Base-by-base conservation (phyloP, 78 protist species). In the Dictyostelium purpureum region DNA sequence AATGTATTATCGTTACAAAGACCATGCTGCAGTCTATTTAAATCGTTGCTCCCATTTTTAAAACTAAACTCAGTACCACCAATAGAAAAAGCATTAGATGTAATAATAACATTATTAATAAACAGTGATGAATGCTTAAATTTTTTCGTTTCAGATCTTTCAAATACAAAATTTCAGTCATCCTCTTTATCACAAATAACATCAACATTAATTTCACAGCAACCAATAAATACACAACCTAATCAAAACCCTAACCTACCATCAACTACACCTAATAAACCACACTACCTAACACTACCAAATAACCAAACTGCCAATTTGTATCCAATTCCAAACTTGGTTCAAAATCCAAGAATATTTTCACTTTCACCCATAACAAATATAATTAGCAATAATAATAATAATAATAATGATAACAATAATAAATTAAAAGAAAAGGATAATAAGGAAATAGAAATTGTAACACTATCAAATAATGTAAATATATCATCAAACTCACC, bases 71-170 rank as follows among this genome's bases (percentile, higher is more conserved):
- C 67, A 1, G 21, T 49, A 19, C 47, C 65, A 21, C 14, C 45
- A 42, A 40, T 79, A 5, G 88, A 79, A 19, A 79, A 79, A 37
- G 70, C 88, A 65, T 40, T 65, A 9, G 88, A 79, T 79, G 65
- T 79, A 2, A 79, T 79, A 9, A 49, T 47, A 28, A 42, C 37
- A 33, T 21, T 79, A 10, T 7, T 79, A 18, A 65, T 45, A 26
- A 14, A 57, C 2, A 47, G 71, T 21, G n/a, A 52, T 24, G 88
- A 67, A 28, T 65, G 77, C 26, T 51, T 71, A 42, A 65, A 65
- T 47, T 40, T 5, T 26, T 9, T 79, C 43, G 19, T 49, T 1
- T 45, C 51, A 24, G 26, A 56, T 54, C 11, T 21, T 0, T 12
- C 21, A 7, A 43, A 33, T 1, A 59, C 35, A 35, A 28, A 57